Conservation (phyloP, 2,329 filamentous ascomycete species). For the Botrytis pseudocinerea region DNA sequence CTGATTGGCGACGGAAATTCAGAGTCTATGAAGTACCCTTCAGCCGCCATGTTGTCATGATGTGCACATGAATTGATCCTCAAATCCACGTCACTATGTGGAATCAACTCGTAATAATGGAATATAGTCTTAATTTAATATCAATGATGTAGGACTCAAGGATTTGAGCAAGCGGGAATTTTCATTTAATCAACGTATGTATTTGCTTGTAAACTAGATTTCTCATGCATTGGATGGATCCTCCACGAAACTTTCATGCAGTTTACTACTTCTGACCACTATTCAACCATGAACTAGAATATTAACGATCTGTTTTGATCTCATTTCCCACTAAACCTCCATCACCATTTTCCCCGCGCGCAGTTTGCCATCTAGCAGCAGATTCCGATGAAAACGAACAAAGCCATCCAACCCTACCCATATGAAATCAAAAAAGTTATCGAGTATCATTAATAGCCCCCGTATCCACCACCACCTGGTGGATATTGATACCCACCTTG, state of each 20-base stretch:
- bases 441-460: background rate
- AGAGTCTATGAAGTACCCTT: background rate
- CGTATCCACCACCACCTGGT: slow-evolving; percentile 12
- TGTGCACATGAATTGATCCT: background rate
- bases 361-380: background rate
- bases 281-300: background rate
- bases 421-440: background rate
- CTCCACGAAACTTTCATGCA: background rate
- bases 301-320: background rate
- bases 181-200: background rate
- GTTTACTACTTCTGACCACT: background rate
- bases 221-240: background rate
- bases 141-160: background rate
- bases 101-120: background rate
- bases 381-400: background rate
- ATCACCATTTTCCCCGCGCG: background rate
- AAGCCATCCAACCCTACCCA: background rate
- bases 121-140: background rate
- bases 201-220: background rate
- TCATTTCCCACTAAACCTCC: background rate
- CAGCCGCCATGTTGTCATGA: background rate
- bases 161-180: background rate
- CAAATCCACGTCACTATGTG: background rate
- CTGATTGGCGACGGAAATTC: background rate
- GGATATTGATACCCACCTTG: slow-evolving; percentile 20